Percentiles rank a stretch among this genome's conserved stretches.
phyloP scores from a whole-genome alignment of 169 alveolate genomes.

The Plasmodium reichenowi region DNA sequence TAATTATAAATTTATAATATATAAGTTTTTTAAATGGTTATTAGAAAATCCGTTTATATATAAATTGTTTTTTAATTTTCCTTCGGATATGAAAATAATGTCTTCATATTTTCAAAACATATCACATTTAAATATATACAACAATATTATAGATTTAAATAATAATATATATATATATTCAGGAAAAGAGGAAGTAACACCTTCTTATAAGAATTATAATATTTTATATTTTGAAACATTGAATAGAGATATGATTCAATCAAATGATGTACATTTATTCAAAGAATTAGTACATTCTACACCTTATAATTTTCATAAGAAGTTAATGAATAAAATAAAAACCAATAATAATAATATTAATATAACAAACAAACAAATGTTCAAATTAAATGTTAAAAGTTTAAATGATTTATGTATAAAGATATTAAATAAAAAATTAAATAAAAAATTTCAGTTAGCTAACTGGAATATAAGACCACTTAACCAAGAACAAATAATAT shows the following conservation, averaged over 20 bases:
- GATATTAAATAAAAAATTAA: slow-evolving; percentile 81
- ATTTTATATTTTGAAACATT: slow-evolving; percentile 15
- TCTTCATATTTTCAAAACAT: slow-evolving; percentile 33
- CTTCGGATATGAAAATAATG: slow-evolving; percentile 50
- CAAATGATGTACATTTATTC: slow-evolving; percentile 33
- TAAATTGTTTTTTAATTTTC: slow-evolving; percentile 59
- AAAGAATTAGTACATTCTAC: slow-evolving; percentile 31
- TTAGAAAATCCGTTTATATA: slow-evolving; percentile 74
- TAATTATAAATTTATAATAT: slow-evolving; percentile 34
- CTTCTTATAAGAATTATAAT: background rate
- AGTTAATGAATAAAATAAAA: slow-evolving; percentile 18
- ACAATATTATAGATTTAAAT: slow-evolving; percentile 52
- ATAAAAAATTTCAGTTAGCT: slow-evolving; percentile 89
- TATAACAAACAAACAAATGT: too few species aligned
- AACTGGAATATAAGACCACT: slow-evolving; percentile 93
- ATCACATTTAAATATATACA: slow-evolving; percentile 10
- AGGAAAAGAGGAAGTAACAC: background rate
- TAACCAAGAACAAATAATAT: slow-evolving; percentile 85
- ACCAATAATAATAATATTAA: background rate
- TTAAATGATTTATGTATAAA: slow-evolving; percentile 83
- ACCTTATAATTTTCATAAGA: slow-evolving; percentile 14
- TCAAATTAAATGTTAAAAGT: slow-evolving; percentile 66
- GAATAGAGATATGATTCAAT: slow-evolving; percentile 52
- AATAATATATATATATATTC: slow-evolving; percentile 21
- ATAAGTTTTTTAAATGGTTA: slow-evolving; percentile 68